Conservation (phyloP, 169 alveolate genomes). For the Plasmodium knowlesi region DNA sequence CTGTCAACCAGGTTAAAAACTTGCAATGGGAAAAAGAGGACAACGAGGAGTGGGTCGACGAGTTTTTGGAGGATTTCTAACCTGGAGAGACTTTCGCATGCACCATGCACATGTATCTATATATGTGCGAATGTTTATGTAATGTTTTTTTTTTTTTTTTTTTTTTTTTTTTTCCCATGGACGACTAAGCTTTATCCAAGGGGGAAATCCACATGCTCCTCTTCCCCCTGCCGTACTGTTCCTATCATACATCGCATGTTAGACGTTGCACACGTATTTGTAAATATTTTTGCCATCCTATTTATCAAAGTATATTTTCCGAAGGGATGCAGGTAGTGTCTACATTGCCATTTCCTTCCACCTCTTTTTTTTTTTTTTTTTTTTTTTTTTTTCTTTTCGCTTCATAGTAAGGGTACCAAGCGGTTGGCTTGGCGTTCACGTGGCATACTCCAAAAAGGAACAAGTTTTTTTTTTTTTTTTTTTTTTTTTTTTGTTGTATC, state of each 20-base stretch:
- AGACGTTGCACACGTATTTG: not conserved
- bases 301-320: not conserved
- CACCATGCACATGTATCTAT: not conserved
- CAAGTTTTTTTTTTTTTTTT: not conserved
- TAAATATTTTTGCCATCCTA: not conserved
- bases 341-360: not conserved
- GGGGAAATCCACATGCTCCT: not conserved
- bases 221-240: no score
- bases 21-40: constrained; percentile 50
- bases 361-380: not conserved
- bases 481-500: not conserved
- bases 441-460: not conserved
- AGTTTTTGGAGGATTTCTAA: constrained; percentile 62
- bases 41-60: constrained; percentile 76
- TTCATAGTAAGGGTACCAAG: not conserved
- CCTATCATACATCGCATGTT: no score
- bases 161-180: not conserved
- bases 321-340: not conserved
- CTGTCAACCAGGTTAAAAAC: constrained; percentile 37
- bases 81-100: not conserved
- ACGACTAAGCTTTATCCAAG: not conserved
- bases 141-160: not conserved
- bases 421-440: not conserved
- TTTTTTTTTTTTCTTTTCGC: not conserved
- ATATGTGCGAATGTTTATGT: not conserved